These are phyloP conservation scores for Nigrospora sphaerica DNA, from an alignment of 2,329 filamentous ascomycete genomes.

Conservation along the genomic window DNA sequence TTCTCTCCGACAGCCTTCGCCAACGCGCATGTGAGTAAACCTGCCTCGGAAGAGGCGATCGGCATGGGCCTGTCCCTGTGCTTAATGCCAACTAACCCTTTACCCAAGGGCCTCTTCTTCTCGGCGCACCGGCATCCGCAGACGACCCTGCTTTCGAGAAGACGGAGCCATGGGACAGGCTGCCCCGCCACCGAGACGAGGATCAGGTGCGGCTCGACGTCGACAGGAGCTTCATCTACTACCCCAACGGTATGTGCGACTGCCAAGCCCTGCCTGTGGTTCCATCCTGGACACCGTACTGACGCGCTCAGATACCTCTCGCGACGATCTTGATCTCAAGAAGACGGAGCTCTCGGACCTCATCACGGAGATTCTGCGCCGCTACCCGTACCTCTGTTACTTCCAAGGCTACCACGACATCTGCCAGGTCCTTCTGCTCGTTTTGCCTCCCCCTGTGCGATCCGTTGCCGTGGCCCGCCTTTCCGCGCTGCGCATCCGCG, in stretches of 20 bases:
- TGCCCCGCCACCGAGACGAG: constrained; percentile 78
- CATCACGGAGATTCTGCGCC: constrained; percentile 74
- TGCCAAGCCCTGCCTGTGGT: too few relatives aligned
- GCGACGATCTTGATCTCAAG: constrained; percentile 60
- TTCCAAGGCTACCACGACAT: constrained; percentile 99
- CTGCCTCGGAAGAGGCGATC: too few relatives aligned
- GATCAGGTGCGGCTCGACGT: constrained; percentile 89
- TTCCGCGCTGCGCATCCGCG: constrained; percentile 82
- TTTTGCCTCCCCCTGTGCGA: constrained; percentile 60
- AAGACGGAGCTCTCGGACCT: constrained; percentile 73
- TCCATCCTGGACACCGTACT: background rate
- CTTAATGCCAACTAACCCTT: constrained; percentile 1
- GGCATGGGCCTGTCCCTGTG: too few relatives aligned
- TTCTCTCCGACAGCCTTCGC: constrained; percentile 61
- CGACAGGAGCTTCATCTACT: constrained; percentile 94
- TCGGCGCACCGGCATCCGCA: constrained; percentile 32
- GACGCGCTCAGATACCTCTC: constrained; percentile 51
- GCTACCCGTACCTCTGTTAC: constrained; percentile 79
- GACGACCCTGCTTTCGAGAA: constrained; percentile 9
- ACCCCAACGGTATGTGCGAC: constrained; percentile 62
- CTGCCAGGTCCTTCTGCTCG: constrained; percentile 87
- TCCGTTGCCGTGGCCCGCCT: constrained; percentile 66
- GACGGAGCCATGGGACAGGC: constrained; percentile 41
- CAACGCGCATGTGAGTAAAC: constrained; percentile 65
- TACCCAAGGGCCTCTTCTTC: constrained; percentile 53